Conservation (phyloP, 148 eudicot genomes). For the Rheum nobile region DNA sequence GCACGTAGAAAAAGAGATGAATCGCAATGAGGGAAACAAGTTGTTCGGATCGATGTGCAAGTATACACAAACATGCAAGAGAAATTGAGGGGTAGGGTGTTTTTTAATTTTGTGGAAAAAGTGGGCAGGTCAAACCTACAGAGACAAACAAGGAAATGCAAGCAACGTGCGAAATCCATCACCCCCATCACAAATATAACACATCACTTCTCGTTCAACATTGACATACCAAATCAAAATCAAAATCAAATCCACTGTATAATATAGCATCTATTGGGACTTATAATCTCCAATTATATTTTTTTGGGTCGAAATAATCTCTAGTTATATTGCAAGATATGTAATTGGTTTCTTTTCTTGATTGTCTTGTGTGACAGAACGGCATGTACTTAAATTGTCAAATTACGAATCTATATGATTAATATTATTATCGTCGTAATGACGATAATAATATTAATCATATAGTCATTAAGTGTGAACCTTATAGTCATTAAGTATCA, state of each 20-base stretch:
- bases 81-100: background rate
- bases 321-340: no score
- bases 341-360: no score
- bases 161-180: background rate
- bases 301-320: no score
- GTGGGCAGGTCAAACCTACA: background rate
- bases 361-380: no score
- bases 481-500: no score
- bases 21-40: slow-evolving; percentile 1
- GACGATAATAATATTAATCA: no score
- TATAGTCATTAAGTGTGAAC: no score
- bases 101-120: background rate
- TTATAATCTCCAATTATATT: background rate
- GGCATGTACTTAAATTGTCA: no score
- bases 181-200: background rate
- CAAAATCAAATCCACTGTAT: background rate
- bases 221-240: background rate
- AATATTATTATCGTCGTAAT: no score
- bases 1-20: slow-evolving; percentile 1
- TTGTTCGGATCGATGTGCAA: slow-evolving; percentile 9
- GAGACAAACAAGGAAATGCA: slow-evolving; percentile 3
- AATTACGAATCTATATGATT: no score
- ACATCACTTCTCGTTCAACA: background rate
- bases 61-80: background rate
- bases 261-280: background rate